These are phyloP conservation scores for Mucor racemosus DNA, from an alignment of 371 early-diverging fungal species.

Conservation along the genomic window DNA sequence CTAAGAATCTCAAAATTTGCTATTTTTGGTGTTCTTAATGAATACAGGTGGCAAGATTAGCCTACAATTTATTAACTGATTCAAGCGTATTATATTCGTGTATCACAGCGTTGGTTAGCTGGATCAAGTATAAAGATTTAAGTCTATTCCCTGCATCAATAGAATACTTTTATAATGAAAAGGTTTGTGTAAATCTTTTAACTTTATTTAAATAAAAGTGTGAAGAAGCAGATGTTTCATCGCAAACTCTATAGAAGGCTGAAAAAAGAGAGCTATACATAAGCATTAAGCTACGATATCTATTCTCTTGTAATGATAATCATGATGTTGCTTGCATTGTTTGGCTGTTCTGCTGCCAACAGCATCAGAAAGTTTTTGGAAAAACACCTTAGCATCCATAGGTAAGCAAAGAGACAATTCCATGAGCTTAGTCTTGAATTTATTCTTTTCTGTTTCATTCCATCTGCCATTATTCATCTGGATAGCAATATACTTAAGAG, in stretches of 20 bases:
- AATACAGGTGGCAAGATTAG: no score
- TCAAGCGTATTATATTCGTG: no score
- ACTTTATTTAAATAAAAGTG: no score
- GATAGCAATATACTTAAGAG: not conserved
- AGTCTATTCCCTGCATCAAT: no score
- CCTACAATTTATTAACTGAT: no score
- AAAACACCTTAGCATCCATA: not conserved
- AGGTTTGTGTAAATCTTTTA: no score
- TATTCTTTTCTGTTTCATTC: not conserved
- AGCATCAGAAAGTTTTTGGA: not conserved
- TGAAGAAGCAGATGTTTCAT: no score
- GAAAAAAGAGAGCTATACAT: not conserved
- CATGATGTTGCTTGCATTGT: not conserved
- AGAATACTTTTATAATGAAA: no score
- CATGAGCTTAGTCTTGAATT: not conserved
- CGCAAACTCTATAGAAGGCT: not conserved
- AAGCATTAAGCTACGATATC: not conserved
- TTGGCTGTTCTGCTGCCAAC: not conserved
- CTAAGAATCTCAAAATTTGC: no score
- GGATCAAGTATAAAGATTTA: no score
- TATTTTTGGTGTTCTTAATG: no score
- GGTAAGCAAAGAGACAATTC: not conserved
- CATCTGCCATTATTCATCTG: not conserved
- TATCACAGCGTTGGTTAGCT: no score
- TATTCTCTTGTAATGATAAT: not conserved